phyloP scores from a whole-genome alignment of 257 asterid genomes.

The Lycium barbarum region DNA sequence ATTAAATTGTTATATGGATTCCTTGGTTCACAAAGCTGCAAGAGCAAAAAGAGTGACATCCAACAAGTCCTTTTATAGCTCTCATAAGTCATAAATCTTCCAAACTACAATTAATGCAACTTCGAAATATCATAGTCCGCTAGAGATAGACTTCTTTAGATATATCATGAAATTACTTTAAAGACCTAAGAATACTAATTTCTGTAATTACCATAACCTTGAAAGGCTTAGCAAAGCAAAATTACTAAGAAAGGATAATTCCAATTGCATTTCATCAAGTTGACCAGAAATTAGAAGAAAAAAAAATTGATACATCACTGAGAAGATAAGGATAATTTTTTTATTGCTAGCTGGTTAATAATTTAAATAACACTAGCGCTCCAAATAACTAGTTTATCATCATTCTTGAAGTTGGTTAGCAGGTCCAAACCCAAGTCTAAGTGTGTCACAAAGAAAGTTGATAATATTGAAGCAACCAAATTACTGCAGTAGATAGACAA shows the following conservation, averaged over 20 bases:
- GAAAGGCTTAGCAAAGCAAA: neutral
- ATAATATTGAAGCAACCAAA: slow-evolving; percentile 17
- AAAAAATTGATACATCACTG: neutral
- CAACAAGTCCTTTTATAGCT: neutral
- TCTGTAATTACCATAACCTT: neutral
- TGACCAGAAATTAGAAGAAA: neutral
- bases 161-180: neutral
- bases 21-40: neutral
- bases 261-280: neutral
- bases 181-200: neutral
- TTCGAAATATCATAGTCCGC: neutral
- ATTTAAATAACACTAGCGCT: neutral
- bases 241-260: neutral
- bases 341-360: neutral
- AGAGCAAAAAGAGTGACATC: neutral
- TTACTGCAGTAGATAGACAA: slow-evolving; percentile 1
- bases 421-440: neutral
- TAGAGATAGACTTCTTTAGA: slow-evolving; percentile 1
- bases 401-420: slow-evolving; percentile 18
- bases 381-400: neutral
- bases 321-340: neutral
- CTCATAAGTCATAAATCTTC: neutral
- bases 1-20: neutral
- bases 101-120: neutral
- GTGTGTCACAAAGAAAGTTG: neutral